A percentile compares a stretch with the other conserved stretches of the same genome.
Evolutionary conservation across 1,139 yeast genomes (phyloP).

Genomic region (Candida sanyaensis): DNA sequence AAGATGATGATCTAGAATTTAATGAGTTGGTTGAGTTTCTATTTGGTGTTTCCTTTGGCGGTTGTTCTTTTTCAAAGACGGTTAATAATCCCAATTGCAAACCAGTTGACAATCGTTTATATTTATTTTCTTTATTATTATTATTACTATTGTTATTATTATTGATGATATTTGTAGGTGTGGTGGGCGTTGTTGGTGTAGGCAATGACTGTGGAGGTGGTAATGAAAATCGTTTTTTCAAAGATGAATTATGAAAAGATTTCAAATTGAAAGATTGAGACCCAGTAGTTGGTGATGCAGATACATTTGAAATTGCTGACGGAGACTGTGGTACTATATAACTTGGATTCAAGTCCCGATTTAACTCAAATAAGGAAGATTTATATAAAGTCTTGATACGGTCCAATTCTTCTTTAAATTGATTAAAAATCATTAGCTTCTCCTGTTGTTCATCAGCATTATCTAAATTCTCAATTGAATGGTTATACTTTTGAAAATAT

Average conservation of each 20-base stretch:
- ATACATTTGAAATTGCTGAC: conserved; percentile 10
- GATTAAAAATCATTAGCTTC: conserved; percentile 38
- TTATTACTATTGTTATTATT: conserved; percentile 1
- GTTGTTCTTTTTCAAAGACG: conserved; percentile 36
- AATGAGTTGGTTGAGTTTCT: conserved; percentile 1
- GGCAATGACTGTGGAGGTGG: conserved; percentile 16
- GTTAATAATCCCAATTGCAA: conserved; percentile 43
- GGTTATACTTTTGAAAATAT: conserved; percentile 41
- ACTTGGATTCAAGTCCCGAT: conserved; percentile 21
- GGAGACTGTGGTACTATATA: conserved; percentile 12
- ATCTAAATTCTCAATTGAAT: conserved; percentile 26
- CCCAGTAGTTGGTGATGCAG: conserved; percentile 18
- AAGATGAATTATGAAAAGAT: conserved; percentile 35
- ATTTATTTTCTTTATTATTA: conserved; percentile 19
- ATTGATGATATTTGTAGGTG: not conserved
- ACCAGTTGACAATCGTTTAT: conserved; percentile 40
- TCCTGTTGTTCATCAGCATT: conserved; percentile 39
- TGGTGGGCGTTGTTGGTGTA: not conserved
- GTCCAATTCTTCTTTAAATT: conserved; percentile 37
- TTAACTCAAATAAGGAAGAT: conserved; percentile 29
- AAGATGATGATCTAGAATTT: not conserved
- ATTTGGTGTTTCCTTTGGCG: not conserved
- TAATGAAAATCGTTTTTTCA: conserved; percentile 30
- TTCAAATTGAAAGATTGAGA: conserved; percentile 29
- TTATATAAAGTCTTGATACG: conserved; percentile 34